Evolutionary conservation across 805 yeast genomes (phyloP), one percentile per base, ranked within the genome.

Genomic region (Barnettozyma sucrosica): DNA sequence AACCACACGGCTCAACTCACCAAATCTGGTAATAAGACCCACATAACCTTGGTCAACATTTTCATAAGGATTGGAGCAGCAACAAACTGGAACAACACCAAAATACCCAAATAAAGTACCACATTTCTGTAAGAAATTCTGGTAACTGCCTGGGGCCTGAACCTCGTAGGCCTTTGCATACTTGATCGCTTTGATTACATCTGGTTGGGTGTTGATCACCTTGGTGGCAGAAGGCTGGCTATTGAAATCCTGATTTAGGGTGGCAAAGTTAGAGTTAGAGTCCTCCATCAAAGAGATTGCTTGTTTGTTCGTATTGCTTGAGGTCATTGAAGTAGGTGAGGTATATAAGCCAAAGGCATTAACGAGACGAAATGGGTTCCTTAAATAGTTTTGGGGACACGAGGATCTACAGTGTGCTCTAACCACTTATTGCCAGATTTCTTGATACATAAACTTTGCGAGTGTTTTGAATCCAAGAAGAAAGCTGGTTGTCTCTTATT

Each of bases 21-120:
- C 89, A 58, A 81, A 83, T 36, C 75, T 72, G 46, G 84, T 82
- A 44, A 83, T 69, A 48, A 83, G 70, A 13, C 89, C 89, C 47
- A 83, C 88, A 49, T 76, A 68, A 59, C 89, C 89, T 65, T 83
- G 86, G 24, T 72, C 61, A 24, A 83, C 85, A 32, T 71, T 67
- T 55, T 72, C 68, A 66, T 76, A 83, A 8, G 87, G 87, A 58
- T 80, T 81, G 8, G 74, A 63, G 53, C 69, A 72, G 45, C 71
- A 57, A 56, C 76, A 81, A 54, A 75, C 66, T 5, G 88, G 60
- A n/a, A 57, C 21, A 37, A 53, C 19, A 41, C 62, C 62, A 1
- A 54, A 24, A 16, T 63, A 55, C 33, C 89, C 89, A 55, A 76
- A 69, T 33, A 67, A 49, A 10, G 44, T 46, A 33, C 89, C 89